phyloP scores from a whole-genome alignment of 2,329 filamentous ascomycete species.

The Plenodomus biglobosus region DNA sequence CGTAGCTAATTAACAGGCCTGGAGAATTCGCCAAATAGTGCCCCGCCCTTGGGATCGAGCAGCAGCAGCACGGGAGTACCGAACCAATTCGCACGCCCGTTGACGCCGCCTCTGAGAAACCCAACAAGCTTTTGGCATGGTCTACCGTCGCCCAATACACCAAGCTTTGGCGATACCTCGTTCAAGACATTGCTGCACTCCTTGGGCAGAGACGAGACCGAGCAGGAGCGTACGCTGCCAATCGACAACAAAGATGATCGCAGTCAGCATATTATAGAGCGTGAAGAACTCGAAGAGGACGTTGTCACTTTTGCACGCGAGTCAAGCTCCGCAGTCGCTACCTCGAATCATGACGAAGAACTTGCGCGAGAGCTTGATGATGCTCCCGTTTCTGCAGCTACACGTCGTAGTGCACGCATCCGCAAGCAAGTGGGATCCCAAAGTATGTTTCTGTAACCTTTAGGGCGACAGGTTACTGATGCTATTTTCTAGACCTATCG shows the following conservation, averaged over 20 bases:
- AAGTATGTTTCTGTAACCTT: fast-evolving
- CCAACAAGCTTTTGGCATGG: conserved; percentile 8
- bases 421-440: not conserved
- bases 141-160: conserved; percentile 12
- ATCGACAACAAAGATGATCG: not conserved
- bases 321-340: not conserved
- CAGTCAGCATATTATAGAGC: not conserved
- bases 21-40: conserved; percentile 1
- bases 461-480: not conserved
- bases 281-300: not conserved
- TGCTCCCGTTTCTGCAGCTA: not conserved
- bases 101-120: conserved; percentile 1
- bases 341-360: not conserved
- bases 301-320: not conserved
- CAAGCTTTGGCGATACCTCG: not conserved
- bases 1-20: conserved; percentile 2
- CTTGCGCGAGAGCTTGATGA: conserved; percentile 4
- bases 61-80: not conserved
- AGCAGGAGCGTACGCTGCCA: too few species aligned
- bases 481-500: not conserved
- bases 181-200: not conserved
- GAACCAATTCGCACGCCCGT: not conserved
- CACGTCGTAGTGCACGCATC: conserved; percentile 8
- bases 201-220: too few species aligned
- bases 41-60: not conserved